Conservation (phyloP, 805 yeast genomes). For the Spathaspora arborariae region DNA sequence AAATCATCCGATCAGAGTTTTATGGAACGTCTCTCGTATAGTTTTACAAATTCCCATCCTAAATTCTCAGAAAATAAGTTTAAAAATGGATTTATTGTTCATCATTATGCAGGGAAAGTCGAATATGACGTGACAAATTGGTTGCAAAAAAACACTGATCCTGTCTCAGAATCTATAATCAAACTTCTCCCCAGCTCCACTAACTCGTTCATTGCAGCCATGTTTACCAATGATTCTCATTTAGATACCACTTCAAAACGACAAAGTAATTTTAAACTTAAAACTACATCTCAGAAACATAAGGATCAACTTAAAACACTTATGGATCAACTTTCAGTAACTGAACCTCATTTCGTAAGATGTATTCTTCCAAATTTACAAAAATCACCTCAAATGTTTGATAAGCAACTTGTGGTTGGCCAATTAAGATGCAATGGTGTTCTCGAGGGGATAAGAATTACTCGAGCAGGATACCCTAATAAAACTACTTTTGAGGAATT, state of each 20-base stretch:
- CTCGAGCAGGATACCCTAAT: slow-evolving; percentile 96
- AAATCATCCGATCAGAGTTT: slow-evolving; percentile 81
- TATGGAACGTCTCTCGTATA: slow-evolving; percentile 67
- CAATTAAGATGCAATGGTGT: slow-evolving; percentile 97
- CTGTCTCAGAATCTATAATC: slow-evolving; percentile 72
- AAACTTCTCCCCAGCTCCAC: slow-evolving; percentile 56
- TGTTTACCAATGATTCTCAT: slow-evolving; percentile 46
- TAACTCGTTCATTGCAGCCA: slow-evolving; percentile 49
- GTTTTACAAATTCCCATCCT: slow-evolving; percentile 46
- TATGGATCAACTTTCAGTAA: slow-evolving; percentile 67
- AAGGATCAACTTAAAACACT: slow-evolving; percentile 75
- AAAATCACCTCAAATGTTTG: slow-evolving; percentile 68
- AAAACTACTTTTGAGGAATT: slow-evolving; percentile 82
- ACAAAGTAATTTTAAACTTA: slow-evolving; percentile 37
- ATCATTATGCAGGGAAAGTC: slow-evolving; percentile 96
- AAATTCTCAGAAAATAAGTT: slow-evolving; percentile 72
- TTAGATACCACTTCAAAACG: slow-evolving; percentile 10
- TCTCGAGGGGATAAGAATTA: slow-evolving; percentile 93
- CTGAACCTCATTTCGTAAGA: slow-evolving; percentile 95
- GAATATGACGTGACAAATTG: slow-evolving; percentile 90
- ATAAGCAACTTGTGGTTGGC: slow-evolving; percentile 72
- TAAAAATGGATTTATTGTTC: slow-evolving; percentile 73
- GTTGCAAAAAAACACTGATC: slow-evolving; percentile 93
- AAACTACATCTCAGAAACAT: slow-evolving; percentile 83
- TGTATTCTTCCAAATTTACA: slow-evolving; percentile 87